These are phyloP conservation scores for Inosperma sp. DNA, from an alignment of 768 basidiomycete species.

Conservation along the genomic window DNA sequence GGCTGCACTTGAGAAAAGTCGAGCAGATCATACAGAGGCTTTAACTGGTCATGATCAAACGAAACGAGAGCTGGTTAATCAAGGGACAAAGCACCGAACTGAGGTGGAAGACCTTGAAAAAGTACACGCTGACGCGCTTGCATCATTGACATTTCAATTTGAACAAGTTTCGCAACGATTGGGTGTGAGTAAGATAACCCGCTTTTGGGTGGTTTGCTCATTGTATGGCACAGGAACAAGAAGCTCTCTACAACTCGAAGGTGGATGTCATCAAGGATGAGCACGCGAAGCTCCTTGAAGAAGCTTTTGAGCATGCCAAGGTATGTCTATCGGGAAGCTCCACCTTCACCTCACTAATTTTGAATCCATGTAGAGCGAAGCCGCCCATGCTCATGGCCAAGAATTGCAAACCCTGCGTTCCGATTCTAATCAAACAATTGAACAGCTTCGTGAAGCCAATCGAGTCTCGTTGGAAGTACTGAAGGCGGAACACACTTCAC, in stretches of 20 bases:
- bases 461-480: conserved; percentile 55
- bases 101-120: conserved; percentile 52
- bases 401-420: conserved; percentile 70
- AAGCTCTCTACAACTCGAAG: conserved; percentile 61
- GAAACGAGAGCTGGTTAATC: conserved; percentile 39
- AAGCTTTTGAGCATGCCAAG: conserved; percentile 77
- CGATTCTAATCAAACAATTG: conserved; percentile 59
- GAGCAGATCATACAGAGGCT: conserved; percentile 43
- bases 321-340: conserved; percentile 32
- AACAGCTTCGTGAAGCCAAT: conserved; percentile 64
- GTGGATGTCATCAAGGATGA: conserved; percentile 63
- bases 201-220: not conserved
- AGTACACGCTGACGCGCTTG: conserved; percentile 44
- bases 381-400: conserved; percentile 59
- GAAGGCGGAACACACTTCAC: conserved; percentile 58
- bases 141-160: conserved; percentile 52
- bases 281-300: conserved; percentile 54
- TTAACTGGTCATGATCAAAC: conserved; percentile 46
- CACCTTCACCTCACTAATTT: not conserved
- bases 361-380: conserved; percentile 53
- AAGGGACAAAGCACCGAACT: conserved; percentile 43
- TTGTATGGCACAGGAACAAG: conserved; percentile 50
- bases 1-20: conserved; percentile 43
- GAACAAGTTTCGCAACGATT: conserved; percentile 55
- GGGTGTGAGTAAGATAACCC: conserved; percentile 43